Base-by-base conservation (phyloP, 257 asterid species). In the Nyctanthes arbortristis region DNA sequence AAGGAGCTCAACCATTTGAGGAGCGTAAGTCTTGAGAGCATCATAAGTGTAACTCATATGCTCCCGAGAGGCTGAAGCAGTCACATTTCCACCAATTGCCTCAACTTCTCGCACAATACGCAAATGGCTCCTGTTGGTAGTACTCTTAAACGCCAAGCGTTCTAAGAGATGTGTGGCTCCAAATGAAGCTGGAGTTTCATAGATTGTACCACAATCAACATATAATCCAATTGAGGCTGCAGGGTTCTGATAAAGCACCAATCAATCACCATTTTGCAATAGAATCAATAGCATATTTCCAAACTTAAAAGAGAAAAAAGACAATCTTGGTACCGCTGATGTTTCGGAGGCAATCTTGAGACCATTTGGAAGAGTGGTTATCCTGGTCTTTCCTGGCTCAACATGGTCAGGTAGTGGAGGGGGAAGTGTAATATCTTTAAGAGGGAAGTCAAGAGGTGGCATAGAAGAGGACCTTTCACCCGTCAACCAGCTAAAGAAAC, bases 1-100 rank as follows among this genome's bases (percentile, higher is more conserved):
- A 61, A 93, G 96, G 75, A 93, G 86, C 82, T 93, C 96, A 58
- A 93, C 95, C 99, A 91, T 91, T 67, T 85, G 93, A 29, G 99
- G 99, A 61, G 80, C 75, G 72, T 87, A 88, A 28, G 91, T 81
- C 72, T 84, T 93, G 43, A 93, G 75, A 61, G 91, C 93, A 78
- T 89, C 99, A 65, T 77, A 93, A 71, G 88, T 82, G 81, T 91
- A 93, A 73, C 84, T 58, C 85, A 84, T 86, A 75, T 91, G 97
- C 80, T 93, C 99, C 67, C 97, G 81, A 45, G 99, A 82, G 61
- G 87, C 96, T 47, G 91, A 84, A 66, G 91, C 84, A 31, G 77
- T 72, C 69, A 91, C 93, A 75, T 83, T 77, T 29, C 99, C 96
- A 70, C 99, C 97, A 82, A 91, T 85, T 63, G 99, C 97, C 88